Evolutionary conservation across 2,329 filamentous ascomycete genomes (phyloP), one percentile per base, ranked within the genome.

Genomic region (Hypoxylon sp.): DNA sequence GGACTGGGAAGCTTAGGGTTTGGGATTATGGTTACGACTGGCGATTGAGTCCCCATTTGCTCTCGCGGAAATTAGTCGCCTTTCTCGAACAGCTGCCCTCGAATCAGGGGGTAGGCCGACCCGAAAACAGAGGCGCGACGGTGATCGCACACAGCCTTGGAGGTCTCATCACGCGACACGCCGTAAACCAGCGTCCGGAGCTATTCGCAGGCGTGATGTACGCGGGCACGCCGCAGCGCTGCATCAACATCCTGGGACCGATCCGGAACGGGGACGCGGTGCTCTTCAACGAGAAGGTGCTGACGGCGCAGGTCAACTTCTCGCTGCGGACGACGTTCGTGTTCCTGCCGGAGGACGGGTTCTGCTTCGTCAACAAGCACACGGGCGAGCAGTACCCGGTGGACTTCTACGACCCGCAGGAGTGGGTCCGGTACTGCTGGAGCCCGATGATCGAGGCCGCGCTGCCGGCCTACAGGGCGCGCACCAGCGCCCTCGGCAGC

Each of bases 11-110:
- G 56, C 74, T 97, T 4, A 80, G 91, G 35, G 81, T 96, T 1
- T 91, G 91, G 77, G 88, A 97, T 63, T 97, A 93, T 66, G 91
- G 92, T 12, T 97, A 96, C 64, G 93, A 97, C 71, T 97, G 93
- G 93, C 82, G 93, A 11, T 75, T 97, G 27, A 94, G 90, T 57
- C 93, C 93, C 1, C 82, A 87, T 64, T 75, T 91, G 1, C 79
- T 94, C 0, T 91, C 89, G 2, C 77, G 78, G 34, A 83, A 83
- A 54, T 75, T 97, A n/a, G 82, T 87, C 25, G 73, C 80, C 12
- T 96, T 90, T 63, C 75, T 97, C 9, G 83, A 89, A 65, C 77
- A 73, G 2, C 75, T 97, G 1, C 88, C 88, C 0, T 91, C 84
- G 41, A 97, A 97, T 64, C 78, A 82, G 35, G 75, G 79, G 2